Percentiles rank a stretch among this genome's conserved stretches.
Conservation (phyloP, 2,329 filamentous ascomycete species). For the Alternaria longipes region DNA sequence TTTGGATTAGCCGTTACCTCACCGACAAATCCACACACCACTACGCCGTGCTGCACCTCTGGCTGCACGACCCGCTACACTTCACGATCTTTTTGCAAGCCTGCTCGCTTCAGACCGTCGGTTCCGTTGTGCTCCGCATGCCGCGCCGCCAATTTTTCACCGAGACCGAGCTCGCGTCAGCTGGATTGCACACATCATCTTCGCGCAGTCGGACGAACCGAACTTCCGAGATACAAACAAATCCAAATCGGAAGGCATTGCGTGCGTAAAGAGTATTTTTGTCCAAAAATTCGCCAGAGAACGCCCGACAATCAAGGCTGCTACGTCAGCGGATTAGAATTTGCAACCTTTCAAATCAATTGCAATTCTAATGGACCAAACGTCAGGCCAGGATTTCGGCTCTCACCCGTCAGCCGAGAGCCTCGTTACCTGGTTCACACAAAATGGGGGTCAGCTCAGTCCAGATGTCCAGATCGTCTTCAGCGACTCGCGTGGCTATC, state of each 20-base stretch:
- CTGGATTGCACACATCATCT: slow-evolving; percentile 16
- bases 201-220: slow-evolving; percentile 17
- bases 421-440: slow-evolving; percentile 43
- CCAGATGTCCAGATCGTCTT: slow-evolving; percentile 41
- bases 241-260: slow-evolving; percentile 2
- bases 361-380: slow-evolving; percentile 12
- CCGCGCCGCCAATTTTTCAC: slow-evolving; percentile 11
- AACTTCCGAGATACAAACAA: slow-evolving; percentile 12
- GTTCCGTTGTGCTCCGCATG: slow-evolving; percentile 12
- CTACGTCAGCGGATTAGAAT: slow-evolving; percentile 19
- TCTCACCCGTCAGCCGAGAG: slow-evolving; percentile 27
- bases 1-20: slow-evolving; percentile 6
- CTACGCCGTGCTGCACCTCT: slow-evolving; percentile 20
- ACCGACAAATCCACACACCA: slow-evolving; percentile 24
- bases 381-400: slow-evolving; percentile 9
- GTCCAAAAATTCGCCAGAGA: background rate
- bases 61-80: slow-evolving; percentile 23
- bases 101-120: slow-evolving; percentile 15
- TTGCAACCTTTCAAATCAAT: background rate
- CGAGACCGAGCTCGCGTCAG: slow-evolving; percentile 28
- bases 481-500: slow-evolving; percentile 39
- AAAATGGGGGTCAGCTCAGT: slow-evolving; percentile 44
- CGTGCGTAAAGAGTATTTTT: slow-evolving; percentile 15
- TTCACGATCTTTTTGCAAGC: slow-evolving; percentile 20
- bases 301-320: background rate